Conservation (phyloP, 805 yeast genomes). For the Kazachstania martiniae region DNA sequence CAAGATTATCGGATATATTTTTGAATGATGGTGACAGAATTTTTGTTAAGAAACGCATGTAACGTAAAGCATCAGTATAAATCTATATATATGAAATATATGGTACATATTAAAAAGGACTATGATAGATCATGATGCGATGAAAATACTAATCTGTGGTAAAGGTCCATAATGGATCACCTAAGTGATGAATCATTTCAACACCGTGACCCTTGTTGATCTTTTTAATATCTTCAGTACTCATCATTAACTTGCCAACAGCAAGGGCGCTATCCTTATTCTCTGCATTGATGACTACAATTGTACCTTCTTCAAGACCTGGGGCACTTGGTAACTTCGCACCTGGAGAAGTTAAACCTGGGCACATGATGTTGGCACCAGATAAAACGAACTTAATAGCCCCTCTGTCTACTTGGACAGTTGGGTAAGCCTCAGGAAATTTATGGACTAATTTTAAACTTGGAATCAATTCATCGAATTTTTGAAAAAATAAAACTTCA, state of each 20-base stretch:
- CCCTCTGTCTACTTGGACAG: slow-evolving; percentile 87
- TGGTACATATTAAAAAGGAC: too few relatives aligned
- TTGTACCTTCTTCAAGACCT: slow-evolving; percentile 42
- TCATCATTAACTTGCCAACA: slow-evolving; percentile 77
- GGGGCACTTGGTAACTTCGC: slow-evolving; percentile 72
- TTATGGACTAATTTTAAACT: slow-evolving; percentile 64
- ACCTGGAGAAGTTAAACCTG: slow-evolving; percentile 81
- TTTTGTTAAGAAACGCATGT: slow-evolving; percentile 1
- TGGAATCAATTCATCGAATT: slow-evolving; percentile 72
- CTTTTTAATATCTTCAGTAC: slow-evolving; percentile 76
- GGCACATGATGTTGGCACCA: slow-evolving; percentile 96
- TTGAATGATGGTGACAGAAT: neutral
- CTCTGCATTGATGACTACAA: slow-evolving; percentile 80
- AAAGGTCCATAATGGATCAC: slow-evolving; percentile 80
- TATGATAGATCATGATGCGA: neutral
- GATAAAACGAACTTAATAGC: slow-evolving; percentile 92
- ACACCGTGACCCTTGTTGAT: slow-evolving; percentile 84
- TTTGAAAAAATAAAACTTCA: slow-evolving; percentile 69
- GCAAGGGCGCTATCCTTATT: slow-evolving; percentile 89
- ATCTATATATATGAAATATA: neutral
- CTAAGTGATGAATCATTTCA: slow-evolving; percentile 71
- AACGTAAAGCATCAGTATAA: neutral
- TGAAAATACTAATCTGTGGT: slow-evolving; percentile 30
- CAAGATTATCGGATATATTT: slow-evolving; percentile 1
- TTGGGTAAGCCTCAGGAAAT: slow-evolving; percentile 75